These are phyloP conservation scores for Phlyctochytrium planicorne DNA, from an alignment of 192 early-diverging fungal genomes.

Conservation along the genomic window DNA sequence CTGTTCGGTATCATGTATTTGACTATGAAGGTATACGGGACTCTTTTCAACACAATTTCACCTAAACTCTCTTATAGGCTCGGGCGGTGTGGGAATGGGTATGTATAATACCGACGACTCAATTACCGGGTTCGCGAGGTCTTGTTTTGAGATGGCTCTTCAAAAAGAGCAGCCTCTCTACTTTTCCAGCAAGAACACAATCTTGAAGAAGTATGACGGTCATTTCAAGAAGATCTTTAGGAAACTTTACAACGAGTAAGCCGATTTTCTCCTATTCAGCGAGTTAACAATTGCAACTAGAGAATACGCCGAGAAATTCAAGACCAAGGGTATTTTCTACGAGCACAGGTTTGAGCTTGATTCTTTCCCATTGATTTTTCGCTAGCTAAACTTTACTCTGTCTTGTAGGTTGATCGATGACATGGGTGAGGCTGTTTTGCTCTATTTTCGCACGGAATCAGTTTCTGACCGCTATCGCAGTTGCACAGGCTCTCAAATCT, in stretches of 20 bases:
- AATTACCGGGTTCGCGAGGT: conserved; percentile 91
- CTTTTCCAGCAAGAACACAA: conserved; percentile 96
- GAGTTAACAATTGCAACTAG: conserved; percentile 22
- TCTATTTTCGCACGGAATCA: too few relatives aligned
- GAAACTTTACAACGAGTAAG: conserved; percentile 73
- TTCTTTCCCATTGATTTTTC: background rate
- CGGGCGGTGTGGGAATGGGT: conserved; percentile 88
- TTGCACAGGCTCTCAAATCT: conserved; percentile 93
- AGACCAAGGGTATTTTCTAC: conserved; percentile 89
- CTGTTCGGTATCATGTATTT: conserved; percentile 69
- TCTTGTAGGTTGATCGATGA: conserved; percentile 97
- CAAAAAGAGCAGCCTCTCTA: conserved; percentile 90
- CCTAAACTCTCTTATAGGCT: conserved; percentile 9
- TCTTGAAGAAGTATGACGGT: conserved; percentile 95
- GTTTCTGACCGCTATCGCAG: background rate
- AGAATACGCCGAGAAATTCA: conserved; percentile 81
- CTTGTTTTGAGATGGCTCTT: conserved; percentile 92
- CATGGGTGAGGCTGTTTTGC: too few relatives aligned
- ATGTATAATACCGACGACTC: conserved; percentile 94
- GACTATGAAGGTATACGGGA: conserved; percentile 74
- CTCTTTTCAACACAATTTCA: too few relatives aligned
- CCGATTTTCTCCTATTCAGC: background rate
- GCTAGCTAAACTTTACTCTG: too few relatives aligned
- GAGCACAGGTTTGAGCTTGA: too few relatives aligned
- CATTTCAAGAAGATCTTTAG: conserved; percentile 98